Base-by-base conservation (phyloP, 345 rosid species). In the Ricinus communis region DNA sequence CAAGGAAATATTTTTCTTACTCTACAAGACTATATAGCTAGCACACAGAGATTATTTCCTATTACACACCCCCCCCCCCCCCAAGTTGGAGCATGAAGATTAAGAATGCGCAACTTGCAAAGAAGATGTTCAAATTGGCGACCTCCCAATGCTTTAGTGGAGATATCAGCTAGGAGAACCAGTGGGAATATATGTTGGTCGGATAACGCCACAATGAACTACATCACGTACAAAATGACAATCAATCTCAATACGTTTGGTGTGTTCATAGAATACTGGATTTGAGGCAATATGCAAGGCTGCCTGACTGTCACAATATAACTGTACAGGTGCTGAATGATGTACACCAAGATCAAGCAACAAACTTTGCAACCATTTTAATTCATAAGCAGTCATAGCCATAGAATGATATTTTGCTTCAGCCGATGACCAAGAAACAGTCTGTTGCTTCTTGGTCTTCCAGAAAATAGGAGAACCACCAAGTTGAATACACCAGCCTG, bases 81-180 rank as follows among this genome's bases (percentile, higher is more conserved):
- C 31, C 43, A 59, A 59, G 45, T 59, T 59, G 63, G 63, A 31
- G 45, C 43, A 59, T 33, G 45, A 10, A 24, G 30, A 54, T 54
- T 25, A 9, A 1, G 30, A 54, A 54, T 24, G 63, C 45, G 43
- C 43, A 59, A 59, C 45, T 24, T 59, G 25, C 14, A 6, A n/a
- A 38, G 16, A 33, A 38, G 15, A 36, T 0, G 10, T 0, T 8
- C 27, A 36, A 61, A 61, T 36, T 19, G 31, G 2, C 9, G 8
- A 15, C 15, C 31, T 5, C 65, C 16, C 18, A 61, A 36, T 8
- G 65, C 64, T 5, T 36, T 60, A 1, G 64, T 60, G 5, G 33
- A 60, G 2, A 60, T 36, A 36, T 60, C 25, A 4, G 46, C 64
- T 0, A 33, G 25, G 41, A 3, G 14, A 5, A 31, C 9, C 0